Conservation (phyloP, 208 protist genomes). For the Trypanosoma cruzi region DNA sequence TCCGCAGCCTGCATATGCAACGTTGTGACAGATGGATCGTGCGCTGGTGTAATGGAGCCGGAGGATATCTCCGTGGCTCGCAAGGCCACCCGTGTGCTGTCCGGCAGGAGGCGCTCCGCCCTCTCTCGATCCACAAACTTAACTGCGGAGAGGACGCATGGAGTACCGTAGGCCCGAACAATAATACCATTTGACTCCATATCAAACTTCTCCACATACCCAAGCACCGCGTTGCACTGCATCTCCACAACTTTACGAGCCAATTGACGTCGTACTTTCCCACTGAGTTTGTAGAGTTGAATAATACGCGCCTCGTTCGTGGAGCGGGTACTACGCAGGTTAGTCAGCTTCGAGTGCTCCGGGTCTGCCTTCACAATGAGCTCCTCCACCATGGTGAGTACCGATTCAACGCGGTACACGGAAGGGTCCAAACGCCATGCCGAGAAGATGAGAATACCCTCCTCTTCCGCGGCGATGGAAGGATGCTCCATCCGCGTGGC, state of each 20-base stretch:
- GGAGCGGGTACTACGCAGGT: slow-evolving; percentile 74
- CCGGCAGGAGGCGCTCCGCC: not conserved
- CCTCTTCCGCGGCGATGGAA: slow-evolving; percentile 77
- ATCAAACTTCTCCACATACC: slow-evolving; percentile 91
- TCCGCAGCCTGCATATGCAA: not conserved
- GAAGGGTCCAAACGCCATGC: slow-evolving; percentile 85
- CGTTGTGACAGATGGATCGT: not conserved
- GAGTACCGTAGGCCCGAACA: slow-evolving; percentile 91
- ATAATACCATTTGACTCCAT: slow-evolving; percentile 91
- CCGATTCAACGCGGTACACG: slow-evolving; percentile 83
- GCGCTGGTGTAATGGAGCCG: not conserved
- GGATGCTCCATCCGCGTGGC: slow-evolving; percentile 68
- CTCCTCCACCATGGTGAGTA: slow-evolving; percentile 89
- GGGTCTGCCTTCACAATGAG: slow-evolving; percentile 92
- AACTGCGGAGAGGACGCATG: slow-evolving; percentile 79
- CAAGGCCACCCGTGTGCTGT: not conserved
- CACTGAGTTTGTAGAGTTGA: slow-evolving; percentile 90
- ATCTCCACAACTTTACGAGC: slow-evolving; percentile 90
- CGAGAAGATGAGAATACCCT: slow-evolving; percentile 87
- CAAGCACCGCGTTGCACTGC: slow-evolving; percentile 89
- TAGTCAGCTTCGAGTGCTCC: slow-evolving; percentile 87
- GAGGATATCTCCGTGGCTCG: slow-evolving; percentile 4
- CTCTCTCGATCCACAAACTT: slow-evolving; percentile 55
- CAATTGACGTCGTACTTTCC: slow-evolving; percentile 88
- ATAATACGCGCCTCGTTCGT: slow-evolving; percentile 86